Conservation (phyloP, 805 yeast species). For the Yamadazyma takamatsuzukensis region DNA sequence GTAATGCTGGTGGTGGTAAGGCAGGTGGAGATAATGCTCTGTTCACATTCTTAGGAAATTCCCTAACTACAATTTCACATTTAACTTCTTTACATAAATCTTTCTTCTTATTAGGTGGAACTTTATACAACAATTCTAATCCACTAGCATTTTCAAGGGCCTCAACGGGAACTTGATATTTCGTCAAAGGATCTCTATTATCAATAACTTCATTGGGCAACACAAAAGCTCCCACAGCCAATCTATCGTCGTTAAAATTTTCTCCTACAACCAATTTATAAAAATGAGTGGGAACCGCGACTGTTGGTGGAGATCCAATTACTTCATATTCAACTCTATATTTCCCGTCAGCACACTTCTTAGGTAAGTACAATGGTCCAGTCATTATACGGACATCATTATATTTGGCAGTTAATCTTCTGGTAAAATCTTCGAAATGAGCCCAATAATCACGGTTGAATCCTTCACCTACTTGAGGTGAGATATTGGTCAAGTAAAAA, state of each 20-base stretch:
- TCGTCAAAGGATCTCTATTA: conserved; percentile 64
- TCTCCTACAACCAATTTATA: conserved; percentile 90
- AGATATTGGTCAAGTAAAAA: conserved; percentile 81
- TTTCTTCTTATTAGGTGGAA: conserved; percentile 53
- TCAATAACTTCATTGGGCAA: conserved; percentile 81
- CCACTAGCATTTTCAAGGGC: conserved; percentile 89
- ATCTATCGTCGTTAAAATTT: conserved; percentile 32
- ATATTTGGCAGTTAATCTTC: conserved; percentile 71
- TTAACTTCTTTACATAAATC: conserved; percentile 75
- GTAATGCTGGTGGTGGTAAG: too few relatives aligned
- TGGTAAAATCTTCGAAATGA: conserved; percentile 83
- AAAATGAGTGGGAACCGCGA: conserved; percentile 98
- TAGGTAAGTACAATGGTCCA: conserved; percentile 90
- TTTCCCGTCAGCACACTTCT: conserved; percentile 76
- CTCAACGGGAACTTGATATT: conserved; percentile 84
- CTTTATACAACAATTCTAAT: conserved; percentile 67
- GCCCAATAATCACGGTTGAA: conserved; percentile 98
- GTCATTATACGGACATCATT: conserved; percentile 81
- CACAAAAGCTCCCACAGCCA: conserved; percentile 89
- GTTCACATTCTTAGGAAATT: conserved; percentile 52
- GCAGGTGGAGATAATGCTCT: conserved; percentile 14
- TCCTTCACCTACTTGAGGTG: conserved; percentile 97
- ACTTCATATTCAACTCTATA: conserved; percentile 83
- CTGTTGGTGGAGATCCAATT: conserved; percentile 92
- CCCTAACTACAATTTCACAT: conserved; percentile 80